Evolutionary conservation across 2,329 filamentous ascomycete genomes (phyloP).

Genomic region (Penicillium digitatum): DNA sequence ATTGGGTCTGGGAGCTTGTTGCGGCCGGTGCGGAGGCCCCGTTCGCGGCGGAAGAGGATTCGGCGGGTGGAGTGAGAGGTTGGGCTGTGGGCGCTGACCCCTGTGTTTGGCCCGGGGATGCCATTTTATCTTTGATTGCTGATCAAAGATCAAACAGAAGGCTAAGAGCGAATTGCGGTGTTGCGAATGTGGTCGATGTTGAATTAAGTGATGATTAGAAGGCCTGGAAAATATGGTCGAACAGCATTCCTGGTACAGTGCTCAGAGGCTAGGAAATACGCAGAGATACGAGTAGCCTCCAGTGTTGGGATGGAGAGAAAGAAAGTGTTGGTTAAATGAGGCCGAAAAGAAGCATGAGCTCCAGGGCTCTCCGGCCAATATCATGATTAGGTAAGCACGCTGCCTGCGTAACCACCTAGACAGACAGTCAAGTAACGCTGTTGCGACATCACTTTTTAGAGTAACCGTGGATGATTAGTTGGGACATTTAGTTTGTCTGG

Average conservation of each 20-base stretch:
- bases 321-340: slow-evolving; percentile 8
- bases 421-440: not conserved
- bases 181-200: slow-evolving; percentile 5
- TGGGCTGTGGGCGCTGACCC: slow-evolving; percentile 32
- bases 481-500: not conserved
- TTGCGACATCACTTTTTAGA: not conserved
- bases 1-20: slow-evolving; percentile 18
- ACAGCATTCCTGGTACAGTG: not conserved
- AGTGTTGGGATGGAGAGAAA: slow-evolving; percentile 2
- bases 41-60: slow-evolving; percentile 28
- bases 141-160: not conserved
- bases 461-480: no score
- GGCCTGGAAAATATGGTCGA: not conserved
- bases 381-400: slow-evolving; percentile 12
- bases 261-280: not conserved
- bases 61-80: slow-evolving; percentile 45
- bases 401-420: not conserved
- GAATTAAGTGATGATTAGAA: slow-evolving; percentile 2
- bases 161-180: slow-evolving; percentile 1
- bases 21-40: slow-evolving; percentile 20
- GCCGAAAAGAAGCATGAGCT: slow-evolving; percentile 23
- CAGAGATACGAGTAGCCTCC: not conserved
- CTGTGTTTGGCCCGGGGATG: slow-evolving; percentile 35
- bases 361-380: slow-evolving; percentile 3
- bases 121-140: slow-evolving; percentile 23